A percentile compares a stretch with the other conserved stretches of the same genome.
phyloP scores from a whole-genome alignment of 1,284 basidiomycete genomes.

The Leccinum fuscescens region DNA sequence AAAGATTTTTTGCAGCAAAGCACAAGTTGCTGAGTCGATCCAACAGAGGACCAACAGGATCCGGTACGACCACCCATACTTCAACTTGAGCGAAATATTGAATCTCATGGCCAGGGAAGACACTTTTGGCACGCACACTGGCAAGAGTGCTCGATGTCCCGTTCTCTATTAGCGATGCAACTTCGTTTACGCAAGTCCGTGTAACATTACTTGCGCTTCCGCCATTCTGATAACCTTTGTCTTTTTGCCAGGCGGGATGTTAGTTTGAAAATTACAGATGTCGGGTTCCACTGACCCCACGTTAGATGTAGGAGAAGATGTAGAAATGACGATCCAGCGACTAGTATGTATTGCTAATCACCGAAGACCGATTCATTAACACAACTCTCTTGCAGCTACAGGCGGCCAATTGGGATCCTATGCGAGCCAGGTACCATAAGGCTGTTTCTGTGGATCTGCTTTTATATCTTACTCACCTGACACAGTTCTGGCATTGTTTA shows the following conservation, averaged over 20 bases:
- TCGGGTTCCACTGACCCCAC: conserved; percentile 12
- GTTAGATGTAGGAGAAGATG: conserved; percentile 91
- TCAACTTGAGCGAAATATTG: not conserved
- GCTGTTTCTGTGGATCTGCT: not conserved
- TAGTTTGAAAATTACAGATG: conserved; percentile 33
- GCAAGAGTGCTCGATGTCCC: conserved; percentile 88
- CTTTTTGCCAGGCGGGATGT: conserved; percentile 67
- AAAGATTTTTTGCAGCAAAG: not conserved
- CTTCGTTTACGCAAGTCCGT: conserved; percentile 74
- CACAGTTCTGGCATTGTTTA: conserved; percentile 87
- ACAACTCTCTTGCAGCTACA: conserved; percentile 53
- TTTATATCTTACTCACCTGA: conserved; percentile 8
- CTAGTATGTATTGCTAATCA: conserved; percentile 47
- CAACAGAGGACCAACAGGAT: conserved; percentile 75
- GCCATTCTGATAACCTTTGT: conserved; percentile 9
- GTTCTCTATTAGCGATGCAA: conserved; percentile 87
- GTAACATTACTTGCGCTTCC: conserved; percentile 9
- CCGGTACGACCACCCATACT: conserved; percentile 45
- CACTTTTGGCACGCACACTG: conserved; percentile 80
- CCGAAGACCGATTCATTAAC: not conserved
- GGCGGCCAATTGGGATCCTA: conserved; percentile 85
- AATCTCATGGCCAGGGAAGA: conserved; percentile 63
- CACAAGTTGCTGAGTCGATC: conserved; percentile 11
- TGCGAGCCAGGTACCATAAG: conserved; percentile 60
- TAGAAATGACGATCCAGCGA: conserved; percentile 85